Conservation (phyloP, 2,329 filamentous ascomycete genomes). For the Macrophomina phaseolina region DNA sequence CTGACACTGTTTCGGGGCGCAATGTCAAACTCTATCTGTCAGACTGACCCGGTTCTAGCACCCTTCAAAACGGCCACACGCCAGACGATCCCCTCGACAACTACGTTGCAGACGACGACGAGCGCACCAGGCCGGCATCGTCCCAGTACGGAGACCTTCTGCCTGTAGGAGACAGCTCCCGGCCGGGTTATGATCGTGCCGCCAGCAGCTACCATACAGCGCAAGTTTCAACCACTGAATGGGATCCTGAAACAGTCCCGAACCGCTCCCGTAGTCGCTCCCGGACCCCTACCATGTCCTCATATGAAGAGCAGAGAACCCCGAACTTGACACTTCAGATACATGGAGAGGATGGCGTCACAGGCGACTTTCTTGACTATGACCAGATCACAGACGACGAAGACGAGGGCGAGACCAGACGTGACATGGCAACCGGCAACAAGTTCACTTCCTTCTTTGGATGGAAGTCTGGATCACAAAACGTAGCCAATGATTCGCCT, state of each 20-base stretch:
- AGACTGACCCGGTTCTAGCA: constrained; percentile 24
- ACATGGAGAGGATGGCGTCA: constrained; percentile 39
- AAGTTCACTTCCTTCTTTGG: constrained; percentile 71
- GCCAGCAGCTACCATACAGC: constrained; percentile 42
- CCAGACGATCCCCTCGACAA: constrained; percentile 35
- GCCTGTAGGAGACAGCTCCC: constrained; percentile 29
- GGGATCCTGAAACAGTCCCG: constrained; percentile 32
- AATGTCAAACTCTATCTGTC: constrained; percentile 13
- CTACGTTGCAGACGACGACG: constrained; percentile 30
- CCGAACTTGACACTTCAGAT: constrained; percentile 42
- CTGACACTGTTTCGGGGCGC: constrained; percentile 1
- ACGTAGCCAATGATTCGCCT: constrained; percentile 60
- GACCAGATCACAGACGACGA: constrained; percentile 37
- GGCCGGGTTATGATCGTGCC: constrained; percentile 44
- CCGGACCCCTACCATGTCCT: constrained; percentile 45
- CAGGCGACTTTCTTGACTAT: constrained; percentile 45
- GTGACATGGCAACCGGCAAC: constrained; percentile 46
- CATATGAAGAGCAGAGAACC: constrained; percentile 40
- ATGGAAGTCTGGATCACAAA: constrained; percentile 64
- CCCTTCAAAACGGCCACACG: constrained; percentile 34
- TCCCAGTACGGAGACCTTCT: constrained; percentile 27
- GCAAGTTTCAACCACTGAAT: constrained; percentile 37
- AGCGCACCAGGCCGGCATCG: constrained; percentile 30
- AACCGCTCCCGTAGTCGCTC: constrained; percentile 34
- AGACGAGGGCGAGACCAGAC: constrained; percentile 28